Base-by-base conservation (phyloP, 2,329 filamentous ascomycete species). In the Phymatotrichopsis omnivora region DNA sequence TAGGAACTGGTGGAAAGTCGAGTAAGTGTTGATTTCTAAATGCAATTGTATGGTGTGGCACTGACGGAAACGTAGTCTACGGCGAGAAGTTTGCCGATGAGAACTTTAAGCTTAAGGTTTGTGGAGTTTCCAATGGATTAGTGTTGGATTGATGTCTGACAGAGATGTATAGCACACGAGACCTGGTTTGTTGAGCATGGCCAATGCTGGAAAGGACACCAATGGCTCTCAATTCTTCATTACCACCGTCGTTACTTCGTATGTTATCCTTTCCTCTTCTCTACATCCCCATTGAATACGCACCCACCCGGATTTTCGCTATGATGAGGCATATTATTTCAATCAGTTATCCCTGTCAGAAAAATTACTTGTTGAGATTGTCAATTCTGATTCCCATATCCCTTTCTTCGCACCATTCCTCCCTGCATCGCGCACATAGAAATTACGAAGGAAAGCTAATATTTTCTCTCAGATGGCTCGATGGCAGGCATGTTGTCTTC, bases 141-240 rank as follows among this genome's bases (percentile, higher is more conserved):
- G 16, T 25, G 14, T 20, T 25, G 20, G 12, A 25, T 24, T 6
- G n/a, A 14, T 20, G 40, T 8, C 30, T 47, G 37, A 47, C 32
- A 6, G 24, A 14, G 16, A 19, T 31, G 24, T 31, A 31, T 43
- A 57, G 69, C 85, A 93, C 78, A 76, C 73, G 71, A 86, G 85
- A 75, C 80, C 78, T 67, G 84, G 84, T 60, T 69, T 85, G 40
- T 70, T 91, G 67, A 68, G 81, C 67, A 91, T 85, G 84, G 84
- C 82, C 66, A 87, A 87, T 68, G 76, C 82, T 51, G 83, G 83
- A 65, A 75, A 78, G 65, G 82, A 91, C 67, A 91, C 84, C 71
- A 87, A 87, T 63, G 83, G 84, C 63, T 85, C 80, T 48, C 84
- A 91, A 64, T 91, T 91, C 73, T 91, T 91, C 74, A 87, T 91